Percentiles rank a stretch among this genome's conserved stretches.
phyloP scores from a whole-genome alignment of 192 early-diverging fungal genomes.

The Gigaspora rosea region DNA sequence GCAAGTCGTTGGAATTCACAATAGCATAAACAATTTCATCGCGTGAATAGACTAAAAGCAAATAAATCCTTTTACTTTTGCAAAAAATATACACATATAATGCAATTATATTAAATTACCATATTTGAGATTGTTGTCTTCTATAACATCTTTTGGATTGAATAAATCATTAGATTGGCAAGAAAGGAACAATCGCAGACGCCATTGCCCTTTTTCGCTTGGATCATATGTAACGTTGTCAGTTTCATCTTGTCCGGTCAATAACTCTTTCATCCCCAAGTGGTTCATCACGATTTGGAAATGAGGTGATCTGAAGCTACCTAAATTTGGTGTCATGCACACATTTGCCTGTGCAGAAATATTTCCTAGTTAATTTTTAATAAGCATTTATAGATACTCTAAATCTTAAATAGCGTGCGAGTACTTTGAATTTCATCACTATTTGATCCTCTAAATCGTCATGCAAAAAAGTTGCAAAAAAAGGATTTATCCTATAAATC shows the following conservation, averaged over 20 bases:
- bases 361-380: too few relatives aligned
- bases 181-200: conserved; percentile 58
- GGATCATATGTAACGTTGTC: not conserved
- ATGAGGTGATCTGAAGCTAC: conserved; percentile 65
- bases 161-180: conserved; percentile 45
- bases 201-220: conserved; percentile 42
- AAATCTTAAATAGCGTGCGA: not conserved
- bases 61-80: not conserved
- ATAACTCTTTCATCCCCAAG: conserved; percentile 51
- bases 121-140: conserved; percentile 30
- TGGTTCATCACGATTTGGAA: conserved; percentile 60
- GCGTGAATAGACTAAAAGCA: conserved; percentile 17
- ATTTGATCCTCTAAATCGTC: not conserved
- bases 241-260: conserved; percentile 24
- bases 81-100: not conserved
- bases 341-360: conserved; percentile 22
- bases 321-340: conserved; percentile 52
- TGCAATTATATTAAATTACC: conserved; percentile 11
- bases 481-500: conserved; percentile 16
- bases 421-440: conserved; percentile 12
- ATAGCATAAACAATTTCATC: conserved; percentile 14
- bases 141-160: conserved; percentile 30
- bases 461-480: not conserved
- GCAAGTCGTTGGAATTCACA: conserved; percentile 46
- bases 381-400: too few relatives aligned